A percentile compares a stretch with the other conserved stretches of the same genome.
phyloP scores from a whole-genome alignment of 345 rosid species.

The Rhodamnia argentea region DNA sequence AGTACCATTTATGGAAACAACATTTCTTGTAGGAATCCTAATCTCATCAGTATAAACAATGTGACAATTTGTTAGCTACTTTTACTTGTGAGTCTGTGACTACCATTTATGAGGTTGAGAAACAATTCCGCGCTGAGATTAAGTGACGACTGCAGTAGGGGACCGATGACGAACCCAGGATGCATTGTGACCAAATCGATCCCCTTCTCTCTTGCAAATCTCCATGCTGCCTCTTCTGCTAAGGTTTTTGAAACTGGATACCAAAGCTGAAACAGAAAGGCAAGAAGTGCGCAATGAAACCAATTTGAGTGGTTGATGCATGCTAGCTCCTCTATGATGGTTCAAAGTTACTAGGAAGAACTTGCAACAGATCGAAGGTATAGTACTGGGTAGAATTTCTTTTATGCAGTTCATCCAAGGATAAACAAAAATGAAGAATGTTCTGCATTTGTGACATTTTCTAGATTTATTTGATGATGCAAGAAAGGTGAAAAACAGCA shows the following conservation, averaged over 20 bases:
- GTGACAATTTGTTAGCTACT: background rate
- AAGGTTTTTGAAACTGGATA: constrained; percentile 3
- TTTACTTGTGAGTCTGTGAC: no score
- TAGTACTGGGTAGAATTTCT: background rate
- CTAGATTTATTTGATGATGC: background rate
- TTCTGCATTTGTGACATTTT: background rate
- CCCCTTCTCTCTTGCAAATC: background rate
- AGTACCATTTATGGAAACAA: background rate
- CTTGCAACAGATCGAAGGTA: background rate
- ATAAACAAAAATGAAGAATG: background rate
- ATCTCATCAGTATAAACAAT: background rate
- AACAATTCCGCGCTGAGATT: constrained; percentile 2
- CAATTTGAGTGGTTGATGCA: background rate
- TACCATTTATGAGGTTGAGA: background rate
- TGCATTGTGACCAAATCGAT: constrained; percentile 5
- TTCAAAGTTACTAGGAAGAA: background rate
- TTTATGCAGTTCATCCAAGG: background rate
- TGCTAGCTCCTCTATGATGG: background rate
- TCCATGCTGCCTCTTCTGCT: constrained; percentile 3
- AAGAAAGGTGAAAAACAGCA: background rate
- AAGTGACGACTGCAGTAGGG: background rate
- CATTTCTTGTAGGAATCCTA: background rate
- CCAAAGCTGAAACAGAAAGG: constrained; percentile 1
- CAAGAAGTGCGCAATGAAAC: background rate
- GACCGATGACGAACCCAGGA: constrained; percentile 4